A percentile compares a stretch with the other conserved stretches of the same genome.
Conservation (phyloP, 345 rosid genomes). For the Melaleuca quinquenervia region DNA sequence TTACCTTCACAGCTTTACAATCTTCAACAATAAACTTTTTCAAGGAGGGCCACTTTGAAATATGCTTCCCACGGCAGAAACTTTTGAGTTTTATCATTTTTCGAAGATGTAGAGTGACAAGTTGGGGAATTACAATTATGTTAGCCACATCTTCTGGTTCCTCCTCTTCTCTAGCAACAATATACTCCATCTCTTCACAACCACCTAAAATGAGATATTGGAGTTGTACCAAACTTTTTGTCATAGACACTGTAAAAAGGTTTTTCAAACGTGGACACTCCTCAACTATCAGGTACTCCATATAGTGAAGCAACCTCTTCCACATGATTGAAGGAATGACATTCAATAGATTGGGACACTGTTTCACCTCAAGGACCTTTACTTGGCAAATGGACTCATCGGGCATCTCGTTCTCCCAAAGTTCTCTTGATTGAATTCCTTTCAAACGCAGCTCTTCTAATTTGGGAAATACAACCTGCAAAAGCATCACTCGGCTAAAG, state of each 20-base stretch:
- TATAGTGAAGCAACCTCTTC: background rate
- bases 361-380: background rate
- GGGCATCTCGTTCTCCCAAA: background rate
- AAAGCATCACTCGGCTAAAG: background rate
- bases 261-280: background rate
- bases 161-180: background rate
- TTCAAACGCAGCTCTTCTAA: background rate
- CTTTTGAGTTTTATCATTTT: background rate
- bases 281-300: background rate
- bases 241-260: background rate
- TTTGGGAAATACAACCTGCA: background rate
- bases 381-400: background rate
- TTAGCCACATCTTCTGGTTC: accelerated
- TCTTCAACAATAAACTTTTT: background rate
- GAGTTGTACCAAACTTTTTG: background rate
- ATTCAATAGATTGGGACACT: background rate
- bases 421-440: background rate
- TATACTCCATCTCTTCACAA: background rate
- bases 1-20: background rate
- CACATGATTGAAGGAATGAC: background rate
- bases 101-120: background rate
- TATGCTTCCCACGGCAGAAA: background rate
- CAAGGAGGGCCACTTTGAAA: background rate
- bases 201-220: background rate
- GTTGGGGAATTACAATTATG: background rate